Evolutionary conservation across 805 yeast genomes (phyloP).

Genomic region (Cyberlindnera xylosilytica): DNA sequence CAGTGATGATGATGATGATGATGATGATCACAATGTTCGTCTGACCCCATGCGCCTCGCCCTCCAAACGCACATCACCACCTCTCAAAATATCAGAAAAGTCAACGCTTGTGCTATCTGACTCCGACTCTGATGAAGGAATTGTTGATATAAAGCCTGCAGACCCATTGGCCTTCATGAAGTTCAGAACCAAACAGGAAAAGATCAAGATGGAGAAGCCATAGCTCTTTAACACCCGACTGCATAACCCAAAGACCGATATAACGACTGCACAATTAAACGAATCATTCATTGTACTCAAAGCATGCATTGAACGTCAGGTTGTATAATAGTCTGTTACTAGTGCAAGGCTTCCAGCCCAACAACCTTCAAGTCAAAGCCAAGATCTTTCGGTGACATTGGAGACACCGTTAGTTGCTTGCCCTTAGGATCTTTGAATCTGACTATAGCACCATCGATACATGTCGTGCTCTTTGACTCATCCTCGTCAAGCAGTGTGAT

Average conservation of each 20-base stretch:
- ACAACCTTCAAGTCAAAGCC: conserved; percentile 11
- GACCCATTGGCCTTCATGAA: conserved; percentile 4
- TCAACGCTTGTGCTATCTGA: background rate
- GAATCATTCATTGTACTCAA: no score
- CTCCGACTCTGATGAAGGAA: conserved; percentile 1
- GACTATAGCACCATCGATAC: conserved; percentile 25
- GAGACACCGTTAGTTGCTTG: conserved; percentile 16
- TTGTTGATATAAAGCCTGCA: background rate
- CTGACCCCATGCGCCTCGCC: no score
- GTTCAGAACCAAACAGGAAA: conserved; percentile 2
- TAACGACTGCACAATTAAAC: no score
- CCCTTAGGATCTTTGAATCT: conserved; percentile 19
- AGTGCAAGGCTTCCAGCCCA: conserved; percentile 9
- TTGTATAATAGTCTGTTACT: background rate
- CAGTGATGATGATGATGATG: no score
- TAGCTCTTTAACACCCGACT: no score
- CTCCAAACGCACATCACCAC: no score
- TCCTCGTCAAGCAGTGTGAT: conserved; percentile 16
- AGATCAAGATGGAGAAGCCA: background rate
- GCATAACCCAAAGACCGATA: no score
- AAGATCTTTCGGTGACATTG: conserved; percentile 5
- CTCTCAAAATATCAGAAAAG: no score
- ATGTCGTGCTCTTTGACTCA: conserved; percentile 13
- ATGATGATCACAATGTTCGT: no score
- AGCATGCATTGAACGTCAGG: background rate